Conservation (phyloP, 306 rosid species). For the Rubus idaeus region DNA sequence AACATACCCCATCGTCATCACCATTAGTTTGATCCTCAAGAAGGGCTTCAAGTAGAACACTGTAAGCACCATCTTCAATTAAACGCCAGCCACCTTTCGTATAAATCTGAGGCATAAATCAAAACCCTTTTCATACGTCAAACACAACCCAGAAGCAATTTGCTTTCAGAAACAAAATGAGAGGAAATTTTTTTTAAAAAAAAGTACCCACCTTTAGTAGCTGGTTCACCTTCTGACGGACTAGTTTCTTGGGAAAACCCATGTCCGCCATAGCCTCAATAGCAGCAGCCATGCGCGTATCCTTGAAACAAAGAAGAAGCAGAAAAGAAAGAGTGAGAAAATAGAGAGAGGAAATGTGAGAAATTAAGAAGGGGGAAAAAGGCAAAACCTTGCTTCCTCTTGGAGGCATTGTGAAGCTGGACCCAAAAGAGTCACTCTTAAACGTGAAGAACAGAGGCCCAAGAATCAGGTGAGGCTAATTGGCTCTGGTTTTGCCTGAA, state of each 20-base stretch:
- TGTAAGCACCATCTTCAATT: conserved; percentile 48
- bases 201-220: conserved; percentile 41
- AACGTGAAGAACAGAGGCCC: neutral
- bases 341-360: neutral
- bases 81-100: conserved; percentile 49
- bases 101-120: conserved; percentile 40
- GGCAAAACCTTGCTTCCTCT: neutral
- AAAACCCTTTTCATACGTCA: conserved; percentile 1
- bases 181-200: no score
- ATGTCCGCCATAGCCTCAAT: conserved; percentile 46
- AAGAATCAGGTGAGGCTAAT: neutral
- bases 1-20: conserved; percentile 21
- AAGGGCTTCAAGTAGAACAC: conserved; percentile 39
- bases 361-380: neutral
- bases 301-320: conserved; percentile 9
- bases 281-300: conserved; percentile 56
- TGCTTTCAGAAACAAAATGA: neutral
- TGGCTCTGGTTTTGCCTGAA: no score
- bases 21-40: conserved; percentile 29
- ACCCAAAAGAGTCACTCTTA: neutral
- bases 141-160: neutral
- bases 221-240: conserved; percentile 32
- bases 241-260: conserved; percentile 35
- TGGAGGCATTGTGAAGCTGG: neutral
- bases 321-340: neutral